Evolutionary conservation across 345 rosid genomes (phyloP).

Genomic region (Nasturtium officinale): DNA sequence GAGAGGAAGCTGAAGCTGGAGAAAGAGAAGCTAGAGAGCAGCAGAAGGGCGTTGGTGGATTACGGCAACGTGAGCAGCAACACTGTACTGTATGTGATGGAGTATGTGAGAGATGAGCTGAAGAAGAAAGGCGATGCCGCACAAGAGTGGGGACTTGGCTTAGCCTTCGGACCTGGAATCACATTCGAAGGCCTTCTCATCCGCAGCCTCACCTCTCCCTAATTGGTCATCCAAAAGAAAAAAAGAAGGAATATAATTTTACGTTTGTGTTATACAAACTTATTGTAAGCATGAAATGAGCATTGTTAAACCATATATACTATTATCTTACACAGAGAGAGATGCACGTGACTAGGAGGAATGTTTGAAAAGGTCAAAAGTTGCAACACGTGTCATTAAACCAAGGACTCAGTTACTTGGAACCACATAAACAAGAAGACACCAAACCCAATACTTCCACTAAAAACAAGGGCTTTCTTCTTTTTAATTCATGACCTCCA

Average conservation of each 20-base stretch:
- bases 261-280: background rate
- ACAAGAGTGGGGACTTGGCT: conserved; percentile 87
- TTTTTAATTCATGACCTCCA: conserved; percentile 31
- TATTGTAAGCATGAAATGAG: conserved; percentile 28
- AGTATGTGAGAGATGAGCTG: conserved; percentile 77
- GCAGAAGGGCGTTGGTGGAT: conserved; percentile 81
- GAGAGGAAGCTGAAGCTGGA: conserved; percentile 58
- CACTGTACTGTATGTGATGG: conserved; percentile 83
- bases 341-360: conserved; percentile 35
- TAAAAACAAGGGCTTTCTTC: conserved; percentile 44
- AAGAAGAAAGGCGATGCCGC: conserved; percentile 52
- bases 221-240: background rate
- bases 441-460: conserved; percentile 40
- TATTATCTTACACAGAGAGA: background rate
- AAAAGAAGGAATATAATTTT: background rate
- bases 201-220: conserved; percentile 56
- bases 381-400: conserved; percentile 35
- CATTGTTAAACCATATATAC: conserved; percentile 17
- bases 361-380: conserved; percentile 39
- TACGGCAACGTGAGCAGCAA: conserved; percentile 93
- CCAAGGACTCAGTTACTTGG: conserved; percentile 21
- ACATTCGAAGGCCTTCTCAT: conserved; percentile 96
- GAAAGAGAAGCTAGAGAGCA: conserved; percentile 65
- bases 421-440: conserved; percentile 42
- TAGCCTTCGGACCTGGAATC: conserved; percentile 95